Evolutionary conservation across 208 protist genomes (phyloP), one percentile per base, ranked within the genome.

Genomic region (Trypanosomatidae sp.): DNA sequence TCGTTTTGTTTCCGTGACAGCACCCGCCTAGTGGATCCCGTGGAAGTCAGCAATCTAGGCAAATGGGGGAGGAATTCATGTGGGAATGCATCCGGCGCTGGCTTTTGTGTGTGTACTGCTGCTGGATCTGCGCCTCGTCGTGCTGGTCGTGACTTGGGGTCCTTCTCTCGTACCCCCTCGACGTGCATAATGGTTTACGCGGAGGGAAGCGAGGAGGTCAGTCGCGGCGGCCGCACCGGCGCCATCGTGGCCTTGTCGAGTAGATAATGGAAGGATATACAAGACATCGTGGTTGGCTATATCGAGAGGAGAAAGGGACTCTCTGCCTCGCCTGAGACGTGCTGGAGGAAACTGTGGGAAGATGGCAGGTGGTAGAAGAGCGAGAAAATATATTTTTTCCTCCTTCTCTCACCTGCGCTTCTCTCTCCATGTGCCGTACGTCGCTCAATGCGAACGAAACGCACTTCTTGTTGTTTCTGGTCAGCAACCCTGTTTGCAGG

Each of bases 1-100:
- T 84, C 12, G 69, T 77, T 1, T 64, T 85, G 36, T 22, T 13
- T 85, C 25, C 43, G 64, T 13, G 84, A 85, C 56, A 22, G 73
- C 17, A 50, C 52, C 46, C 77, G 73, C 62, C 65, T 66, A 10
- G 36, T 69, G 7, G 70, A 43, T 0, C 67, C 77, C 1, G 49
- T 82, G 43, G 39, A 62, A 15, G 49, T 77, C 19, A 76, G 36
- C 25, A 73, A 73, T 28, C 36, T 43, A 8, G 71, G 73, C 15
- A 46, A 75, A 25, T 71, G 73, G 47, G 73, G 47, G 12, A 33
- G 39, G 8, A 49, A 9, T 43, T 87, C 19, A 66, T 17, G 41
- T 87, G 78, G 71, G 3, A 30, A 30, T 70, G 69, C 59, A 3
- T 83, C 41, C 19, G 1, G 7, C 69, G 76, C 78, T 83, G 74